phyloP scores from a whole-genome alignment of 2,329 filamentous ascomycete species.

The Lecanicillium sp. region DNA sequence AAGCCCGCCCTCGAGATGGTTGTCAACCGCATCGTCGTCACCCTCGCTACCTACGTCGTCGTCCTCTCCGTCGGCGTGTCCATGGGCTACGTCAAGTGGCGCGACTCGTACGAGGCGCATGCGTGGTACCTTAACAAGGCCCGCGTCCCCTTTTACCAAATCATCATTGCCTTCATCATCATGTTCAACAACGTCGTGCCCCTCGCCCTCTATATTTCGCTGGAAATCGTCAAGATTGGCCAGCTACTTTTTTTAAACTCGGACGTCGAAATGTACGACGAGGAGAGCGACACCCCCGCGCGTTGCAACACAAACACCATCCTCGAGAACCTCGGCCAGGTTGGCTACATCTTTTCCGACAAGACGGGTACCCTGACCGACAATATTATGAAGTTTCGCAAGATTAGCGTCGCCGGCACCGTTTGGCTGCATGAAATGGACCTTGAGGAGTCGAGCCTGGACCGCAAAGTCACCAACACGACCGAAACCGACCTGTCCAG shows the following conservation, averaged over 20 bases:
- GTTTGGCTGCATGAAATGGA: slow-evolving; percentile 83
- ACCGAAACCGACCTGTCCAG: slow-evolving; percentile 14
- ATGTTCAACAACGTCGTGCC: slow-evolving; percentile 97
- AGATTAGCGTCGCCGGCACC: slow-evolving; percentile 81
- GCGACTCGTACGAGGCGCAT: slow-evolving; percentile 52
- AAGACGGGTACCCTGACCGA: slow-evolving; percentile 94
- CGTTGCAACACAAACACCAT: slow-evolving; percentile 91
- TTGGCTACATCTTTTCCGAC: slow-evolving; percentile 86
- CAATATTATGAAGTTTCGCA: slow-evolving; percentile 92
- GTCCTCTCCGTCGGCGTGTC: slow-evolving; percentile 74
- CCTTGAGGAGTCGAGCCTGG: slow-evolving; percentile 29
- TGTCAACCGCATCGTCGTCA: slow-evolving; percentile 74
- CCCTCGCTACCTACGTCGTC: slow-evolving; percentile 74
- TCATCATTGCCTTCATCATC: slow-evolving; percentile 85
- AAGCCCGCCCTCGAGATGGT: slow-evolving; percentile 68
- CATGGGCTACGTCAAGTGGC: slow-evolving; percentile 76
- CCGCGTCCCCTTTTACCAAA: slow-evolving; percentile 67
- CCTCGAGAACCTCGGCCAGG: slow-evolving; percentile 85
- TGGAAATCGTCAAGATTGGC: slow-evolving; percentile 79
- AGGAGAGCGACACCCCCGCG: slow-evolving; percentile 74
- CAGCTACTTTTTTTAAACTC: slow-evolving; percentile 70
- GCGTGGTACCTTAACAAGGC: slow-evolving; percentile 72
- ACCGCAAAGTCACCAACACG: slow-evolving; percentile 11
- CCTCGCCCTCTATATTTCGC: slow-evolving; percentile 79
- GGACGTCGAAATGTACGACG: slow-evolving; percentile 88